Conservation (phyloP, 2,329 filamentous ascomycete genomes). For the Fusarium penzigii region DNA sequence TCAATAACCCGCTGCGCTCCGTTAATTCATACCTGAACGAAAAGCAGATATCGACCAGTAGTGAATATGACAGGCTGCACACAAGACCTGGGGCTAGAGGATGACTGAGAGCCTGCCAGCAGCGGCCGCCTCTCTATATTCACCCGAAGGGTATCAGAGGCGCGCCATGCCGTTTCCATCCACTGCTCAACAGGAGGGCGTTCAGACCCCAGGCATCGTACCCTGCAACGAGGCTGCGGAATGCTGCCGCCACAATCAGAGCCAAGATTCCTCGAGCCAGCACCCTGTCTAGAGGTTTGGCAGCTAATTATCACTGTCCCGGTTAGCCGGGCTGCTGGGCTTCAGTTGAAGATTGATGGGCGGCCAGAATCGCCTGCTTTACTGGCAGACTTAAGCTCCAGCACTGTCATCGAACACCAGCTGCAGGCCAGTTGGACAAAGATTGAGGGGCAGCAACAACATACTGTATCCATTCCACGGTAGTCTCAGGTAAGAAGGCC, state of each 20-base stretch:
- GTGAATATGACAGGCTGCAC: neutral
- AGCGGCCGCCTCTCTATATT: neutral
- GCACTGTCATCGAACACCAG: neutral
- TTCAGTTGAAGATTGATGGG: constrained; percentile 12
- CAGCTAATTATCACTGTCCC: constrained; percentile 12
- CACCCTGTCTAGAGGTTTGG: constrained; percentile 29
- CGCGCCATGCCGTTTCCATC: neutral
- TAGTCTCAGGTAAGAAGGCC: constrained; percentile 2
- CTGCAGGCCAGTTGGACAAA: neutral
- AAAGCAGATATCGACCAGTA: neutral
- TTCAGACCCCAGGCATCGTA: constrained; percentile 17
- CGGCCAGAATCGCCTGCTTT: constrained; percentile 24
- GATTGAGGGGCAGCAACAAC: constrained; percentile 1
- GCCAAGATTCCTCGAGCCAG: constrained; percentile 21
- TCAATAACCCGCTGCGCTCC: too few species aligned
- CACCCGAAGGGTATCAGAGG: neutral
- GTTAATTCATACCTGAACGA: neutral
- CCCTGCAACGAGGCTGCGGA: constrained; percentile 30
- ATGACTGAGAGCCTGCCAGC: neutral
- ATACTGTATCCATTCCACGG: constrained; percentile 8
- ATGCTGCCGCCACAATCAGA: constrained; percentile 29
- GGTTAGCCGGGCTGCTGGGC: constrained; percentile 10
- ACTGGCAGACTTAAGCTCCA: constrained; percentile 7
- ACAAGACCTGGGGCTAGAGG: neutral
- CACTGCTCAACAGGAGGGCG: constrained; percentile 5